Percentiles rank a stretch among this genome's conserved stretches.
These are phyloP conservation scores for Starmerella geochares DNA, from an alignment of 805 yeast genomes.

Conservation along the genomic window DNA sequence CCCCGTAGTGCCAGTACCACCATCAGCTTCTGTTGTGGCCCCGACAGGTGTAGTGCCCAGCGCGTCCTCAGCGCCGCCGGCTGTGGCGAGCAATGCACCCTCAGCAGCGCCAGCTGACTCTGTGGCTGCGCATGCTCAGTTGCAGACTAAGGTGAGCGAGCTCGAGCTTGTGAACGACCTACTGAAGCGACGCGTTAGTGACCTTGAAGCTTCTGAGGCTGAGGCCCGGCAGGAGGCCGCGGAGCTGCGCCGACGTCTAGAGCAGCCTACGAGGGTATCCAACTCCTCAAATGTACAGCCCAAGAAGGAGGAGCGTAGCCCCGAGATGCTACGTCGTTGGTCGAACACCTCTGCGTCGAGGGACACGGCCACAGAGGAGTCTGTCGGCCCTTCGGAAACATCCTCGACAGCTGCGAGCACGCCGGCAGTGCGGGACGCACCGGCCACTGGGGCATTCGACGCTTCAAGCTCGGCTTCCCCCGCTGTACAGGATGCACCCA, in stretches of 20 bases:
- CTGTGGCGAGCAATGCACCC: not conserved
- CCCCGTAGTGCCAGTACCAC: not conserved
- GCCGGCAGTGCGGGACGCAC: constrained; percentile 8
- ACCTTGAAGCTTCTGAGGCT: constrained; percentile 48
- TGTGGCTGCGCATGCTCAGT: constrained; percentile 27
- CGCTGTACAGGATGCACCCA: not conserved
- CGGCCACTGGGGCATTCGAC: not conserved
- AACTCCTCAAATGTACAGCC: not conserved
- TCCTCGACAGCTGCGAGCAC: not conserved
- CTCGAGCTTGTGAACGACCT: constrained; percentile 84
- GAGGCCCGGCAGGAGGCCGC: constrained; percentile 28
- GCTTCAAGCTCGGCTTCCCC: not conserved
- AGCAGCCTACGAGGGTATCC: not conserved
- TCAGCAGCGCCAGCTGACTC: not conserved
- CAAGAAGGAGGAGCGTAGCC: not conserved
- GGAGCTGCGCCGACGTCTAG: constrained; percentile 9
- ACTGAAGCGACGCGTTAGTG: constrained; percentile 70
- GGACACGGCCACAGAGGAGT: not conserved
- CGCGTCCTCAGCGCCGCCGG: not conserved
- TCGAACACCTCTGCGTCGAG: not conserved
- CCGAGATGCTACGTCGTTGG: not conserved
- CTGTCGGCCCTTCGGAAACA: not conserved
- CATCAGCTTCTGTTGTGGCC: not conserved
- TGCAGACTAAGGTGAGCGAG: constrained; percentile 74
- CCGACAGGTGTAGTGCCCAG: not conserved